phyloP scores from a whole-genome alignment of 2,329 filamentous ascomycete species.

The Xenoacremonium recifei region DNA sequence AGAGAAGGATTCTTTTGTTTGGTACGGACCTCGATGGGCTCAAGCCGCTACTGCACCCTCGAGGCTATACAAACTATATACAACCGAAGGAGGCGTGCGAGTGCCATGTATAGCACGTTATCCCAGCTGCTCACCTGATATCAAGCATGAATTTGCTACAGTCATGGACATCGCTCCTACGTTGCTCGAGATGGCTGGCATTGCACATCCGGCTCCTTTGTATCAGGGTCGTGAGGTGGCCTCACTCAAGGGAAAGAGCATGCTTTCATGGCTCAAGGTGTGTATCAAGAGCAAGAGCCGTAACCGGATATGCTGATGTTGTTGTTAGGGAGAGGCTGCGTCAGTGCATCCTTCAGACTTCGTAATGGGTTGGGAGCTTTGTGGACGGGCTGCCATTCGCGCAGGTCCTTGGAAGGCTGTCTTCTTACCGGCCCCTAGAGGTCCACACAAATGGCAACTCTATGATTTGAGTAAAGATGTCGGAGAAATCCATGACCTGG shows the following conservation, averaged over 20 bases:
- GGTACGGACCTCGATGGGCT: conserved; percentile 15
- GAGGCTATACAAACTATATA: conserved; percentile 38
- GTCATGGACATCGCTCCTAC: conserved; percentile 52
- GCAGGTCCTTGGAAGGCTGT: conserved; percentile 57
- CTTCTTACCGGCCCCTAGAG: conserved; percentile 51
- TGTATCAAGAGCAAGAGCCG: conserved; percentile 36
- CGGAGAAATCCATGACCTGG: conserved; percentile 48
- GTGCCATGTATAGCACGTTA: conserved; percentile 47
- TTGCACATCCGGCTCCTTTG: conserved; percentile 34
- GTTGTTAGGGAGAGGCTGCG: conserved; percentile 29
- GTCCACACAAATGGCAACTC: conserved; percentile 55
- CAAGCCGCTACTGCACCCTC: conserved; percentile 38
- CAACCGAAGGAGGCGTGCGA: conserved; percentile 48
- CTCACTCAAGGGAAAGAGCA: conserved; percentile 47
- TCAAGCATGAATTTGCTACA: conserved; percentile 28
- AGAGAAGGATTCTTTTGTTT: conserved; percentile 13
- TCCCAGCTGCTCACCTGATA: conserved; percentile 8
- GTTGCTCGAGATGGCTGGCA: conserved; percentile 43
- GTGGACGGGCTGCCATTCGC: conserved; percentile 49
- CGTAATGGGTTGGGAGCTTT: conserved; percentile 55
- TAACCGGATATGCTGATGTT: too few species aligned
- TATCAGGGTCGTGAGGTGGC: conserved; percentile 49
- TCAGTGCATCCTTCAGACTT: conserved; percentile 48
- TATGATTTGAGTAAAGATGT: conserved; percentile 53
- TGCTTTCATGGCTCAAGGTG: conserved; percentile 39